Base-by-base conservation (phyloP, 2,329 filamentous ascomycete genomes). In the Magnaporthales sp. region DNA sequence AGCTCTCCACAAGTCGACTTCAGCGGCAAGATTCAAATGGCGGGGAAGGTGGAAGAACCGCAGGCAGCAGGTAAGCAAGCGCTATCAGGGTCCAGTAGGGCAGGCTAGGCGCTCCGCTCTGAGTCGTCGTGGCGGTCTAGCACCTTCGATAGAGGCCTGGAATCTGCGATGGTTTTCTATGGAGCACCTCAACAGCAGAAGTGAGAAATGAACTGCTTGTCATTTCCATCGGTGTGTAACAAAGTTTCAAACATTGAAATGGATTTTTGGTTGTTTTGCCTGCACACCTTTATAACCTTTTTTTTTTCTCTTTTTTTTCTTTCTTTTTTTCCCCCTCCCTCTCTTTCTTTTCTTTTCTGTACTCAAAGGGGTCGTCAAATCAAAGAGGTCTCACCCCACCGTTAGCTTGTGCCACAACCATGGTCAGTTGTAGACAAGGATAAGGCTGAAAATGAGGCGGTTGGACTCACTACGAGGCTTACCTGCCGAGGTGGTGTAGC, bases 121-220 rank as follows among this genome's bases (percentile, higher is more conserved):
- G n/a, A 19, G 38, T n/a, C 19, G n/a, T 19, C 19, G 38, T n/a
- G 38, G 38, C 38, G 38, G 38, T 11, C 8, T 56, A 22, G 46
- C 63, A 29, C 38, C 60, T 63, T 64, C 29, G 7, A 58, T 15
- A 32, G 63, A 61, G 61, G 31, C 10, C 54, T 62, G 27, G 58
- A 63, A 64, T 26, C 15, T 60, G 64, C 29, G n/a, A 58, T 29
- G 7, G 19, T 10, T 15, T 72, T 68, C 68, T 65, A 69, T 71
- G 68, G 38, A 46, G 15, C 38, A 46, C 15, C 38, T 15, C 32
- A 19, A 19, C 38, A 46, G 9, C 15, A 46, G 38, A 8, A 46
- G n/a, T 46, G 5, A 19, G 38, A n/a, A n/a, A 5, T 19, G 15
- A 46, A 46, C n/a, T 6, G 38, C 15, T 46, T n/a, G 15, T 46